These are phyloP conservation scores for Ceratocystis cacaofunesta DNA, from an alignment of 2,329 filamentous ascomycete genomes.

Conservation along the genomic window DNA sequence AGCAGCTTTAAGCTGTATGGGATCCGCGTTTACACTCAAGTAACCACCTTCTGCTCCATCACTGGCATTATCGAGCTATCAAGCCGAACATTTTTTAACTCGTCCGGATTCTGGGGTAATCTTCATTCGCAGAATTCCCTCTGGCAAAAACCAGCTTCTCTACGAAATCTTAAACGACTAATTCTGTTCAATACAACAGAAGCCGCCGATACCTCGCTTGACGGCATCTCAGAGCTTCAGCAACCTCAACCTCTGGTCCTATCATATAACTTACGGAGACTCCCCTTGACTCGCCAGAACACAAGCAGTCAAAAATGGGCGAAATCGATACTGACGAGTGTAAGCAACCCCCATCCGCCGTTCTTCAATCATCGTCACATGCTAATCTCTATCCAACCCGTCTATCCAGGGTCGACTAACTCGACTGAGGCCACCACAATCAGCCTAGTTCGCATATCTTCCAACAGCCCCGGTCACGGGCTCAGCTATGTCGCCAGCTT, in stretches of 20 bases:
- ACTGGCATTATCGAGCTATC: too few species aligned
- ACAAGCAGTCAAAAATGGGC: neutral
- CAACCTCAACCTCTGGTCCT: neutral
- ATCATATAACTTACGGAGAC: neutral
- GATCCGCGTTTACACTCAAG: neutral
- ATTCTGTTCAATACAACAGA: neutral
- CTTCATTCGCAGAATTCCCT: neutral
- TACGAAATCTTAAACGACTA: neutral
- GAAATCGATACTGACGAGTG: constrained; percentile 7
- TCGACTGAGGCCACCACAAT: constrained; percentile 49
- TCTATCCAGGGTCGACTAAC: constrained; percentile 38
- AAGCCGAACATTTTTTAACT: too few species aligned
- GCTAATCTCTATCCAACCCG: constrained; percentile 17
- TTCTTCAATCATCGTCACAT: constrained; percentile 1
- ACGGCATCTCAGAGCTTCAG: neutral
- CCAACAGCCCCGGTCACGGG: constrained; percentile 33
- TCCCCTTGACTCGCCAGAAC: neutral
- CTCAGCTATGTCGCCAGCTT: constrained; percentile 45
- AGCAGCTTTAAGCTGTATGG: neutral
- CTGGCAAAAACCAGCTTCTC: neutral
- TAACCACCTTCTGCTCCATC: neutral
- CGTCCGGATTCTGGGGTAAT: neutral
- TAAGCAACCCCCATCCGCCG: neutral
- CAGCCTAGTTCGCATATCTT: constrained; percentile 39
- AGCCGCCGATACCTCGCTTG: neutral